Percentiles rank a stretch among this genome's conserved stretches.
phyloP scores from a whole-genome alignment of 176 grass and related monocot species.

The Oryza meridionalis region DNA sequence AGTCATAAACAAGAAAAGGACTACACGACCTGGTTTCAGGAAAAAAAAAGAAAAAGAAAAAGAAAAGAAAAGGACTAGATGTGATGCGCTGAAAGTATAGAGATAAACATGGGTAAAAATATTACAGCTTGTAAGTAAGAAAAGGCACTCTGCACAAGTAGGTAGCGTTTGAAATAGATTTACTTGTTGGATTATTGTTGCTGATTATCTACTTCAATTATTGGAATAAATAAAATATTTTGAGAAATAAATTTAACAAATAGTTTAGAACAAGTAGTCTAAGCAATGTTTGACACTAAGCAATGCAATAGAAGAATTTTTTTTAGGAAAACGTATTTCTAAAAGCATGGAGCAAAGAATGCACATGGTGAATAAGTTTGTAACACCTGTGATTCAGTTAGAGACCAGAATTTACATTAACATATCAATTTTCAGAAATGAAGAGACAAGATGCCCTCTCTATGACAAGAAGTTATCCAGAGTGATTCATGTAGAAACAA shows the following conservation, averaged over 20 bases:
- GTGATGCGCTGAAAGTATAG: background rate
- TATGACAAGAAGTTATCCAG: background rate
- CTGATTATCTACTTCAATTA: too few species aligned
- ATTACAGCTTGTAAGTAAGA: background rate
- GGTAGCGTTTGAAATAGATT: background rate
- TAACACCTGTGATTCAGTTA: background rate
- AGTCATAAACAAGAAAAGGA: constrained; percentile 19
- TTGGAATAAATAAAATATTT: too few species aligned
- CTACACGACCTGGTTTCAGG: background rate
- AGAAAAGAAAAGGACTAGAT: background rate
- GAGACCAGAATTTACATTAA: background rate
- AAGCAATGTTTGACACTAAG: too few species aligned
- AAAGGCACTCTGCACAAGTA: background rate
- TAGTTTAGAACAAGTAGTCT: too few species aligned
- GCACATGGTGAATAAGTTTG: too few species aligned
- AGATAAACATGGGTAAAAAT: background rate
- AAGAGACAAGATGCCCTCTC: too few species aligned
- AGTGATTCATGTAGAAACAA: background rate
- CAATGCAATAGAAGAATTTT: too few species aligned
- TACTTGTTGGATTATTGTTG: too few species aligned
- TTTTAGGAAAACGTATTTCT: too few species aligned
- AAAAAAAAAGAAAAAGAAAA: background rate
- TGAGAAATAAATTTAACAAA: too few species aligned
- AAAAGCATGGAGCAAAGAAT: too few species aligned
- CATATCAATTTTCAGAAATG: background rate